Base-by-base conservation (phyloP, 2,329 filamentous ascomycete genomes). In the Paracorniculantispora psalliotae region DNA sequence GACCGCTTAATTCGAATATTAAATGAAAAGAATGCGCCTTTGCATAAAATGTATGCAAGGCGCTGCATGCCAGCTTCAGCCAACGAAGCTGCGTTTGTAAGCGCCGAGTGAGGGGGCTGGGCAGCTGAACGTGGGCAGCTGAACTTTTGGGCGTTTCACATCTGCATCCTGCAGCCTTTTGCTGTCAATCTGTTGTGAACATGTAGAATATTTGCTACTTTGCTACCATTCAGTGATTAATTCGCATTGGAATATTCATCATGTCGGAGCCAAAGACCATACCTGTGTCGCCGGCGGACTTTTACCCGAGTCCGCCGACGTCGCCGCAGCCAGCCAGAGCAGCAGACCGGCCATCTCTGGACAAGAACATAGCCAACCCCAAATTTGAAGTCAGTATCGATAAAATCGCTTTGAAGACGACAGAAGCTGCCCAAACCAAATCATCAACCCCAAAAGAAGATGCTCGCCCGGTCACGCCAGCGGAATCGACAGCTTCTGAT, bases 71-170 rank as follows among this genome's bases (percentile, higher is more conserved):
- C 47, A 28, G 26, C 19, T 19, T 37, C 41, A 55, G 52, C 52
- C 41, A 55, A 55, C 39, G 26, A 10, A 12, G 52, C 21, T 53
- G 28, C 52, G 52, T 47, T 47, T 55, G 52, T 47, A 55, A 47
- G 52, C 52, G 52, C 41, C 52, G 15, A 26, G 43, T 55, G 52
- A 55, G 52, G 52, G 52, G 52, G 43, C 43, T 47, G 23, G 43
- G 15, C 39, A 55, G 51, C 51, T 44, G 51, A 54, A 30, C n/a
- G 15, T 21, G 3, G 12, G 8, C 37, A 54, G 52, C 52, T 47
- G 52, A 55, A 37, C 21, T 37, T 9, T 17, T 3, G 9, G 10
- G n/a, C 50, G 37, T 53, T 53, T 53, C 50, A 17, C n/a, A 19
- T 26, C 28, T n/a, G 12, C 33, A 13, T 25, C 25, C 7, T 43